Evolutionary conservation across 2,329 filamentous ascomycete species (phyloP).

Genomic region (Pyrenochaeta sp.): DNA sequence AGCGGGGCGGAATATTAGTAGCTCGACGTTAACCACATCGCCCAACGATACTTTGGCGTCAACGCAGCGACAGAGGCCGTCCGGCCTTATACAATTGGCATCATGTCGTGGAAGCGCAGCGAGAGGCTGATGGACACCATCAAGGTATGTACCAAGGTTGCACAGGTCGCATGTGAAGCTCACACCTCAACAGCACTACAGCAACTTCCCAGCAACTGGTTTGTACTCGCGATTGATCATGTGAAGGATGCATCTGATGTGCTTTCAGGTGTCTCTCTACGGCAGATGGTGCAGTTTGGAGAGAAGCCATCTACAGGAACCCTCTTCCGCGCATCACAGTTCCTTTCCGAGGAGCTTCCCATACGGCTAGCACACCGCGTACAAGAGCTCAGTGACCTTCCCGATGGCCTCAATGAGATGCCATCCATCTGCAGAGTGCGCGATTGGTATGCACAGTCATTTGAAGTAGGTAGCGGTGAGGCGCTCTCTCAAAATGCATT

Average conservation of each 20-base stretch:
- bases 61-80: slow-evolving; percentile 39
- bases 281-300: slow-evolving; percentile 99
- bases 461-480: slow-evolving; percentile 74
- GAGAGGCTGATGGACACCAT: slow-evolving; percentile 95
- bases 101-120: slow-evolving; percentile 93
- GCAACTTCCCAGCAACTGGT: slow-evolving; percentile 94
- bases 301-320: slow-evolving; percentile 91
- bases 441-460: slow-evolving; percentile 99
- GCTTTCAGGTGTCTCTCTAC: slow-evolving; percentile 68
- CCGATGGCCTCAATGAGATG: slow-evolving; percentile 97
- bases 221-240: slow-evolving; percentile 79
- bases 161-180: slow-evolving; percentile 22
- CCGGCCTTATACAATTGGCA: slow-evolving; percentile 51
- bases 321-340: slow-evolving; percentile 96
- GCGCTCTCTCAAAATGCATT: slow-evolving; percentile 16
- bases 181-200: slow-evolving; percentile 71
- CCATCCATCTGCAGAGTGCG: slow-evolving; percentile 93
- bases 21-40: slow-evolving; percentile 16
- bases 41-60: slow-evolving; percentile 42
- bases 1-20: slow-evolving; percentile 38
- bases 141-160: slow-evolving; percentile 57
- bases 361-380: slow-evolving; percentile 97
- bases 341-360: slow-evolving; percentile 96
- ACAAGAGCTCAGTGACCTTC: slow-evolving; percentile 88
- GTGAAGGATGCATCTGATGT: slow-evolving; percentile 22